Base-by-base conservation (phyloP, 805 yeast genomes). In the Kockiozyma suomiensis region DNA sequence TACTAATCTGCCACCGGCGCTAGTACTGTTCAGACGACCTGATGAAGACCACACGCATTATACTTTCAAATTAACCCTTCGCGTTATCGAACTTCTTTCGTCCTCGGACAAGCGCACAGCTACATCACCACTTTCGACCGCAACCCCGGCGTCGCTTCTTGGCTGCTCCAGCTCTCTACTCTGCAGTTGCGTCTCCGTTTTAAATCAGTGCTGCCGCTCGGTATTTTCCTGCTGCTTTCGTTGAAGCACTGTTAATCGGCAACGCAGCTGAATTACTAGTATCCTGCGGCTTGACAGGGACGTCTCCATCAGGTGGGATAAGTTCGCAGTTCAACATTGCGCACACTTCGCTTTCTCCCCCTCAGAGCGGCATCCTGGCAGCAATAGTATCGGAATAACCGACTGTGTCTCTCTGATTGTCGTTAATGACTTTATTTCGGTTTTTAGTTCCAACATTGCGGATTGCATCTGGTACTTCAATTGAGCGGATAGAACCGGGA, bases 21-120 rank as follows among this genome's bases (percentile, higher is more conserved):
- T 45, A 45, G 33, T 8, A n/a, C 33, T 8, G 6, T 2, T 28
- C 32, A 4, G 35, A 13, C 42, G 2, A 17, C n/a, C n/a, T 2
- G 17, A n/a, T 38, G 42, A 38, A 38, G 42, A n/a, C 19, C 19
- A 17, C 6, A 7, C 33, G 42, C 19, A 8, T 38, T 38, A 13
- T 17, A 38, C 19, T 38, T 26, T 28, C 13, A 17, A n/a, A 30
- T 48, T 15, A 33, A 21, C 41, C 33, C 30, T 33, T 30, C 42
- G 51, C 30, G 51, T 48, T 48, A 48, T 48, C 51, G n/a, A 48
- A 23, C 51, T 48, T 41, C 28, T 32, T 33, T 48, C 15, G 51
- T 48, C 51, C 41, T 30, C 30, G 28, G 28, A 6, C 41, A 32
- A 48, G 41, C 12, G 51, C 51, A 48, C 51, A n/a, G 33, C 33